Evolutionary conservation across 257 asterid genomes (phyloP).

Genomic region (Leptodermis oblonga): DNA sequence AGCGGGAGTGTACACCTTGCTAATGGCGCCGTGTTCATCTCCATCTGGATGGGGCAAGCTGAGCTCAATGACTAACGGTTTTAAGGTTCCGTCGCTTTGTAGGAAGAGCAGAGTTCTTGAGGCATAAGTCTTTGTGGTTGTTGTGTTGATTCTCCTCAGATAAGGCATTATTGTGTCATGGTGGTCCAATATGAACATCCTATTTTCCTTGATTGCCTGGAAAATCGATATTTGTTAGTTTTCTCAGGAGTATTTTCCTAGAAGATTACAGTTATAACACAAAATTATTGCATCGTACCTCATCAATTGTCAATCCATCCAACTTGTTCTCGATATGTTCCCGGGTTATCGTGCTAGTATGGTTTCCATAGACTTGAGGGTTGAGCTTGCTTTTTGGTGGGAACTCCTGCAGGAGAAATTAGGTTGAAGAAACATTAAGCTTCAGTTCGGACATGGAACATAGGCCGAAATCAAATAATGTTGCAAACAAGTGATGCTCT

Average conservation of each 20-base stretch:
- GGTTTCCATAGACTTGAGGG: conserved; percentile 48
- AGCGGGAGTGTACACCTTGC: conserved; percentile 54
- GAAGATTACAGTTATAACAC: not conserved
- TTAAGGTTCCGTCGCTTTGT: conserved; percentile 56
- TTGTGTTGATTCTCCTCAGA: conserved; percentile 51
- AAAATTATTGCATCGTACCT: conserved; percentile 30
- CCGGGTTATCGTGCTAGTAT: conserved; percentile 46
- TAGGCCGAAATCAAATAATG: not conserved
- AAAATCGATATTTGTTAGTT: not conserved
- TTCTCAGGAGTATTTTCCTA: not conserved
- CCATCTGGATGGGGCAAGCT: conserved; percentile 72
- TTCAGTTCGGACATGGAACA: not conserved
- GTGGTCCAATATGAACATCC: conserved; percentile 61
- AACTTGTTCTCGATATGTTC: conserved; percentile 42
- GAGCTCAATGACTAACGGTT: conserved; percentile 70
- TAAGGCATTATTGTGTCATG: conserved; percentile 66
- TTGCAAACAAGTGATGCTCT: not conserved
- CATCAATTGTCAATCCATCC: conserved; percentile 44
- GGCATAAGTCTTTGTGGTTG: conserved; percentile 56
- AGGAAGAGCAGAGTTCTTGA: conserved; percentile 65
- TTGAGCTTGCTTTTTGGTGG: conserved; percentile 69
- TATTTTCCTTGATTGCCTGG: conserved; percentile 49
- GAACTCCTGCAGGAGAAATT: conserved; percentile 41
- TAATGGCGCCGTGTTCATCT: conserved; percentile 47
- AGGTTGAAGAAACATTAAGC: not conserved